These are phyloP conservation scores for Suhomyces xylopsoci DNA, from an alignment of 805 yeast genomes.

Conservation along the genomic window DNA sequence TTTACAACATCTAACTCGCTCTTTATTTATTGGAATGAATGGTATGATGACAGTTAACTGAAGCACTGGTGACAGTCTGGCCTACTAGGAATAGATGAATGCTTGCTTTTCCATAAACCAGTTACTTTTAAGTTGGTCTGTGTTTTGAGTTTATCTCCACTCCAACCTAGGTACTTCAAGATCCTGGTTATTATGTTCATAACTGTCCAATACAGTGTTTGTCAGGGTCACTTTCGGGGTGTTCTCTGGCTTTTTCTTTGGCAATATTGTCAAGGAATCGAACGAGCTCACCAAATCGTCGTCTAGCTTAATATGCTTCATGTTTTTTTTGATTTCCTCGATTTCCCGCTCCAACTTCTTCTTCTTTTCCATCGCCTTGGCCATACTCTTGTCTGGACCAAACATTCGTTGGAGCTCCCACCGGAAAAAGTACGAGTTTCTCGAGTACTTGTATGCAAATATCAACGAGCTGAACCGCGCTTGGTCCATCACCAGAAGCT, in stretches of 20 bases:
- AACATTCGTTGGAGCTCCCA: constrained; percentile 31
- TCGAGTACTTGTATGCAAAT: constrained; percentile 29
- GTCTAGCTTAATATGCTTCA: background rate
- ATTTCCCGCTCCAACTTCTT: background rate
- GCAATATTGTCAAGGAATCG: background rate
- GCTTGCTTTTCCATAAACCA: no score
- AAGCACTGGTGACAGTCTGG: no score
- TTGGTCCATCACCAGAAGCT: constrained; percentile 9
- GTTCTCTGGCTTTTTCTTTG: background rate
- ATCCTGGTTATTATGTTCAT: no score
- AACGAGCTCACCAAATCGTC: background rate
- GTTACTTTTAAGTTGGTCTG: no score
- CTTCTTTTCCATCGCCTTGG: constrained; percentile 3
- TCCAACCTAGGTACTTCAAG: no score
- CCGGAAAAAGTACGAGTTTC: constrained; percentile 20
- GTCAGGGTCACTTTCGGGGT: no score
- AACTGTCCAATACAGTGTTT: no score
- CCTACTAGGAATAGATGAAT: no score
- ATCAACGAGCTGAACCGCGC: constrained; percentile 22
- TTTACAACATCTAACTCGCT: no score
- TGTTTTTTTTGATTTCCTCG: background rate
- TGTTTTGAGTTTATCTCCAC: no score
- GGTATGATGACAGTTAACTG: no score
- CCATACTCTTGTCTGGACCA: constrained; percentile 20
- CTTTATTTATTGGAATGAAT: no score